Conservation (phyloP, 129 eudicot genomes). For the Centaurea solstitialis region DNA sequence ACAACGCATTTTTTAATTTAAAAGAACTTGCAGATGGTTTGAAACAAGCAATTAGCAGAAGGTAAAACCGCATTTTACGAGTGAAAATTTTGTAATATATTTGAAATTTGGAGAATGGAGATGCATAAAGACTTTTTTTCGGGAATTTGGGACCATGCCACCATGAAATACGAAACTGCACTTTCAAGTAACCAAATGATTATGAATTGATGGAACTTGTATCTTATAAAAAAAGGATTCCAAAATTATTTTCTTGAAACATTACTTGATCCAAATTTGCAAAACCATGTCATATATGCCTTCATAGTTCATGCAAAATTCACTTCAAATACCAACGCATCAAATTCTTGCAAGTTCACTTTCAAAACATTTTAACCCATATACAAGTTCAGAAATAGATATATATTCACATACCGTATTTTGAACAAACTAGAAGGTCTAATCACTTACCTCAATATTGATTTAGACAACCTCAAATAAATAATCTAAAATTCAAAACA, state of each 20-base stretch:
- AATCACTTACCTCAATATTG: not conserved
- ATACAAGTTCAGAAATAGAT: not conserved
- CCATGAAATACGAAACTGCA: not conserved
- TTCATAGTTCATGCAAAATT: not conserved
- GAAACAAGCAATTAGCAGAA: not conserved
- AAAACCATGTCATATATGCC: not conserved
- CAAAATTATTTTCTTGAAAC: not conserved
- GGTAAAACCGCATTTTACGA: not conserved
- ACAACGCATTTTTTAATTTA: not conserved
- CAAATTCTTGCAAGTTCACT: slow-evolving; percentile 6
- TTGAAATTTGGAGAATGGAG: not conserved
- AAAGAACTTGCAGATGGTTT: not conserved
- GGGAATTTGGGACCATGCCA: not conserved
- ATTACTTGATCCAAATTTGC: slow-evolving; percentile 7
- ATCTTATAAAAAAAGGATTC: not conserved
- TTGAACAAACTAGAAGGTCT: slow-evolving; percentile 1
- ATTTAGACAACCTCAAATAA: not conserved
- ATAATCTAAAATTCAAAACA: not conserved
- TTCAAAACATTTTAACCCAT: not conserved
- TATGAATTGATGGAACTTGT: not conserved
- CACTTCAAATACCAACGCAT: not conserved
- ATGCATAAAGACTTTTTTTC: not conserved
- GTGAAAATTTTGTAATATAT: not conserved
- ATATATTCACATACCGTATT: not conserved
- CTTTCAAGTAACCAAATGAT: not conserved